Base-by-base conservation (phyloP, 306 rosid genomes). In the Quercus ilex region DNA sequence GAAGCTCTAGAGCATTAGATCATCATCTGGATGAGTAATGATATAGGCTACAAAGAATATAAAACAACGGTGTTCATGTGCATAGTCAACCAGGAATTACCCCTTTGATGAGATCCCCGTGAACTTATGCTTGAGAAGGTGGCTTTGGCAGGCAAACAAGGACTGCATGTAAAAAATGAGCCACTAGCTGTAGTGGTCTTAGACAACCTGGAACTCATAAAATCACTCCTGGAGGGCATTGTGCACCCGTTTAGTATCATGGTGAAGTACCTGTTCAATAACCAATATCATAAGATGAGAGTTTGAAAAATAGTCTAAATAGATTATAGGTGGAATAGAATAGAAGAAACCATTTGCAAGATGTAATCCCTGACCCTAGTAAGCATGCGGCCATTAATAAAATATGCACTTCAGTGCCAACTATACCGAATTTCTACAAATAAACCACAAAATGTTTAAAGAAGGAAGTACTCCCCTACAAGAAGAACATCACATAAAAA, bases 231-330 rank as follows among this genome's bases (percentile, higher is more conserved):
- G 59, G 85, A 77, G 79, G 91, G 81, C 71, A 78, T 69, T 71
- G 79, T 71, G 80, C 89, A 81, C 43, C 87, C 89, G 76, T 84
- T 87, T 53, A 57, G 86, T 81, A 90, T 82, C 95, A 93, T 93
- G 79, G 73, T 84, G 63, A 53, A 52, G 59, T 55, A 84, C 84
- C 94, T 93, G 85, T 15, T 49, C 12, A 28, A 60, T 73, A 31
- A 71, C 11, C 70, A 83, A 64, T 18, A 63, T 10, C 56, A 20
- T 5, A 77, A 81, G 33, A 49, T 23, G 4, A 69, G 60, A 65
- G 19, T 20, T 55, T 26, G 38, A 33, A 5, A 5, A n/a, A 6
- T 5, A n/a, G 12, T 71, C 30, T 20, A 63, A 35, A 41, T 41
- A 7, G 46, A 41, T 41, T 52, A 71, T 52, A 67, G 52, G 25